Base-by-base conservation (phyloP, 2,329 filamentous ascomycete genomes). In the Spiromastix sp. region DNA sequence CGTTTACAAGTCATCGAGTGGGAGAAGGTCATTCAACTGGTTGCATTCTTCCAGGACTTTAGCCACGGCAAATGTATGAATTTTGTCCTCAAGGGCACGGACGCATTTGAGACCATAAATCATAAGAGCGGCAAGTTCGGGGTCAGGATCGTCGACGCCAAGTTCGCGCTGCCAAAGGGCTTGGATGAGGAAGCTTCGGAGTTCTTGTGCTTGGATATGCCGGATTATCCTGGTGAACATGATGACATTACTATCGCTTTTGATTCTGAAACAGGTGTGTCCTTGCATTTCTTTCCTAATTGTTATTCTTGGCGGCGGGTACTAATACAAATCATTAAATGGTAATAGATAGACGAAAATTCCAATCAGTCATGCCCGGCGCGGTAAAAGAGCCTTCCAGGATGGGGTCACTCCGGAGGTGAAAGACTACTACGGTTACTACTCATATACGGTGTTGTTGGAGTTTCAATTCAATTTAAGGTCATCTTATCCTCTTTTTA, bases 21-120 rank as follows among this genome's bases (percentile, higher is more conserved):
- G 44, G 82, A 86, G 42, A 82, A 77, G 49, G 72, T 81, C 10
- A 60, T 82, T 15, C 85, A 93, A 55, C 64, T 95, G 19, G 63
- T 93, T 15, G 85, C 79, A 3, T 95, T 93, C 61, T 91, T 94
- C 55, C 79, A 85, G 44, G 82, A 87, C 40, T 94, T 93, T 57
- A 76, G 74, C 28, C 83, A 93, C 49, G 85, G 86, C 3, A 78
- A 85, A 46, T 85, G 83, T 53, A 85, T 95, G 81, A 86, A 85
- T 47, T 93, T 94, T 54, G 71, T 81, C 19, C 70, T 95, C 40
- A 89, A 87, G 57, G 76, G 77, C 5, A 93, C 84, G 1, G 87
- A 94, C 52, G 71, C 79, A 1, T 89, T 87, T 49, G 86, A 94
- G 60, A 72, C 62, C 25, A 75, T 80, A 46, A 66, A 65, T 15